Percentiles rank a stretch among this genome's conserved stretches.
Evolutionary conservation across 2,329 filamentous ascomycete species (phyloP).

Genomic region (Pseudogymnoascus sp.): DNA sequence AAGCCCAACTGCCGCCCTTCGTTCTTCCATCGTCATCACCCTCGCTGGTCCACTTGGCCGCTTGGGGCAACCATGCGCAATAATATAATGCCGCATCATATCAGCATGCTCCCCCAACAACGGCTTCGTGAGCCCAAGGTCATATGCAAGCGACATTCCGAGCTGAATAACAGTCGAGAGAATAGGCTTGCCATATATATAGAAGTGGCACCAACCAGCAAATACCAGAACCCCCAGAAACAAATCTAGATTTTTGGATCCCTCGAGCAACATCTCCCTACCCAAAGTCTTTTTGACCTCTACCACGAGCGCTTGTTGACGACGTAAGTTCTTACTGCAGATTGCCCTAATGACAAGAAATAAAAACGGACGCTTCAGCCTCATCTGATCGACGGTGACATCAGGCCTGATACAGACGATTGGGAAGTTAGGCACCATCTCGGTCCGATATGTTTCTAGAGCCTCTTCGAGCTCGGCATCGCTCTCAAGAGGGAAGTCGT

Average conservation of each 20-base stretch:
- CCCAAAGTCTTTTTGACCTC: neutral
- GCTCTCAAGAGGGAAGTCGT: neutral
- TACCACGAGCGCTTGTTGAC: neutral
- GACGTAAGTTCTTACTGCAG: neutral
- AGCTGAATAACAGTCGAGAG: constrained; percentile 2
- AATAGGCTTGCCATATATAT: neutral
- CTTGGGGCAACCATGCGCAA: neutral
- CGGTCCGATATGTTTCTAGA: constrained; percentile 10
- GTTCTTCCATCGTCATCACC: constrained; percentile 12
- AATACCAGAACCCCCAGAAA: constrained; percentile 2
- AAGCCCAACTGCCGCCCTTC: constrained; percentile 10
- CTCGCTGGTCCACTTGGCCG: neutral
- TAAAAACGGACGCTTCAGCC: neutral
- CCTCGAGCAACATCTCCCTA: neutral
- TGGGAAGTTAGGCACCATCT: constrained; percentile 12
- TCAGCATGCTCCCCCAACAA: neutral
- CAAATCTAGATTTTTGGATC: neutral
- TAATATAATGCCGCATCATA: neutral
- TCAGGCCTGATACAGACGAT: constrained; percentile 10
- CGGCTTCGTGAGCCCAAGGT: neutral
- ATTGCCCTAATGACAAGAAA: neutral
- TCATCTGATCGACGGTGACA: neutral
- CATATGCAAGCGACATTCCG: neutral
- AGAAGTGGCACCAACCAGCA: neutral
- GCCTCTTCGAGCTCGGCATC: constrained; percentile 10